Evolutionary conservation across 805 yeast species (phyloP).

Genomic region (Ogataea chonburiensis): DNA sequence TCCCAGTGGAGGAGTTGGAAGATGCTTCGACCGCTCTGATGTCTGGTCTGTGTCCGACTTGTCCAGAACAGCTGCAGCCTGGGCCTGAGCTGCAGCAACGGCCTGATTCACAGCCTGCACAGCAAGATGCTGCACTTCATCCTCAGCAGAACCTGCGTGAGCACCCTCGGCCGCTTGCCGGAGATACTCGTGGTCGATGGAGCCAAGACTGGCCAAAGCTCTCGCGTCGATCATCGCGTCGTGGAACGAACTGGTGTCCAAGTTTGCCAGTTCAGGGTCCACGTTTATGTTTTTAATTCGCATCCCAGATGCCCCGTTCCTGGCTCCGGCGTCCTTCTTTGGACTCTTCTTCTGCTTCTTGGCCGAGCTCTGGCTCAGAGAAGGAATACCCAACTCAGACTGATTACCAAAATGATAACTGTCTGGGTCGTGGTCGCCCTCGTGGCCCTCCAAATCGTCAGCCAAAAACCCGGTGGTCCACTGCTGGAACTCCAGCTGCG

Average conservation of each 20-base stretch:
- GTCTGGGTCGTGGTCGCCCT: conserved; percentile 16
- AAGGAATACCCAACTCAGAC: conserved; percentile 17
- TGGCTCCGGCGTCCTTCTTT: conserved; percentile 10
- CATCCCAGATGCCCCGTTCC: not conserved
- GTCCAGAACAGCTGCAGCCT: conserved; percentile 25
- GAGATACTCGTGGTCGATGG: conserved; percentile 33
- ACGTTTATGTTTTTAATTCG: conserved; percentile 37
- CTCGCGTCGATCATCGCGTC: conserved; percentile 71
- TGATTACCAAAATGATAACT: conserved; percentile 16
- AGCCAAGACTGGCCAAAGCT: conserved; percentile 50
- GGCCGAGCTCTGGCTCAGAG: conserved; percentile 12
- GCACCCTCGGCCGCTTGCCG: conserved; percentile 28
- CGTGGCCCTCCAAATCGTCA: conserved; percentile 37
- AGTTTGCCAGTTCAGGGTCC: conserved; percentile 56
- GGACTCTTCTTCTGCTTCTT: conserved; percentile 12
- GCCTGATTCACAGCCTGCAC: conserved; percentile 33
- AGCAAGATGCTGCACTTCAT: conserved; percentile 33
- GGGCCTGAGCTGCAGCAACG: conserved; percentile 24
- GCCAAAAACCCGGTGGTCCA: conserved; percentile 52
- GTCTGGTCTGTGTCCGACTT: conserved; percentile 19
- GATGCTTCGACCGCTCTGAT: conserved; percentile 9
- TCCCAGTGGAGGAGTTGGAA: conserved; percentile 16
- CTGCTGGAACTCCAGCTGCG: conserved; percentile 49
- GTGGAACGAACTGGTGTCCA: conserved; percentile 48
- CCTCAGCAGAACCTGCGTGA: conserved; percentile 23